These are phyloP conservation scores for Magnolia changhungtana DNA, from an alignment of 164 flowering plant genomes.

Conservation along the genomic window DNA sequence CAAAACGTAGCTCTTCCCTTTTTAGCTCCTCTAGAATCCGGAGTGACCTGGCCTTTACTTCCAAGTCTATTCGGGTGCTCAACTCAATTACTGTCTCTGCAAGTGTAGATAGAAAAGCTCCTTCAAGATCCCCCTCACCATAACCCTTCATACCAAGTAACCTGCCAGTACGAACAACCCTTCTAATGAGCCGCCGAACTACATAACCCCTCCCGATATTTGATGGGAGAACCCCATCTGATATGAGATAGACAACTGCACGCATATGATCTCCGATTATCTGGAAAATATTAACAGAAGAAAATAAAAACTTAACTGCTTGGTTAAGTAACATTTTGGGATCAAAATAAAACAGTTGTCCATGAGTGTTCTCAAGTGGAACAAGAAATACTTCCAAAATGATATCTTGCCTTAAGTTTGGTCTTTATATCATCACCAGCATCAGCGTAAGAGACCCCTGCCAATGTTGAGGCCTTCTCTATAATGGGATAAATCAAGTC, in stretches of 20 bases:
- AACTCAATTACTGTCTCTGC: slow-evolving; percentile 79
- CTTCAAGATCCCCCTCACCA: slow-evolving; percentile 55
- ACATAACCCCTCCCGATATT: slow-evolving; percentile 97
- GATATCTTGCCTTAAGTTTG: slow-evolving; percentile 62
- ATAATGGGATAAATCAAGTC: slow-evolving; percentile 95
- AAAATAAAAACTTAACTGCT: neutral
- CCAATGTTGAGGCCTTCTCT: slow-evolving; percentile 74
- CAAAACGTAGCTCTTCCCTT: slow-evolving; percentile 85
- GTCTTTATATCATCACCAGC: slow-evolving; percentile 61
- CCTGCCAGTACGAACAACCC: slow-evolving; percentile 85
- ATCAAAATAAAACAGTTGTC: neutral
- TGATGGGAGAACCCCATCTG: slow-evolving; percentile 94
- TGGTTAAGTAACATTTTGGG: neutral
- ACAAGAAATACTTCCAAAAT: neutral
- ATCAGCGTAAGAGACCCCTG: slow-evolving; percentile 55
- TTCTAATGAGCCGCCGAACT: slow-evolving; percentile 83
- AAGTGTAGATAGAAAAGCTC: slow-evolving; percentile 65
- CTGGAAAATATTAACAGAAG: slow-evolving; percentile 30
- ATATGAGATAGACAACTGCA: slow-evolving; percentile 83
- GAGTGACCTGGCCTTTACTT: slow-evolving; percentile 49
- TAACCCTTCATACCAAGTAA: slow-evolving; percentile 77
- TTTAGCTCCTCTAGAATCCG: slow-evolving; percentile 79
- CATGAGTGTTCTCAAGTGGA: neutral
- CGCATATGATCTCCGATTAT: slow-evolving; percentile 91
- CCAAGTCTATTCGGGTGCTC: slow-evolving; percentile 63